Base-by-base conservation (phyloP, 2,329 filamentous ascomycete genomes). In the Aureobasidium sp. region DNA sequence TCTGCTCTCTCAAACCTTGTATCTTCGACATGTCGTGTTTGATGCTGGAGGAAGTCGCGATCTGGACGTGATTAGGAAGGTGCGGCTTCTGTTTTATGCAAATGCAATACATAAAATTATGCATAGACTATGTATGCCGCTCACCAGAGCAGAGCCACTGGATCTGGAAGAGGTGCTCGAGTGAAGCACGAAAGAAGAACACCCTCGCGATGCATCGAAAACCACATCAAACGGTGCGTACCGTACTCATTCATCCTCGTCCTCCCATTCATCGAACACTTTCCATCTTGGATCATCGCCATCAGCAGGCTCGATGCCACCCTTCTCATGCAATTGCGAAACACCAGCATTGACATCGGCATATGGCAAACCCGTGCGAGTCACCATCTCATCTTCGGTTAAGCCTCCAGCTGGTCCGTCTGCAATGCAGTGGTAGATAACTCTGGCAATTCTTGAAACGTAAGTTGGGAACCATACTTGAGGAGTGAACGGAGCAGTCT, bases 391-490 rank as follows among this genome's bases (percentile, higher is more conserved):
- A 2, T 27, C 42, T 20, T 58, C 55, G 8, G 29, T 58, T 20
- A 39, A 15, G 17, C 41, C 53, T 39, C 55, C 32, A 20, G 12
- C 41, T 2, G 42, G 12, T 44, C 53, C 37, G n/a, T 27, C 37
- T 41, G 23, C 39, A 20, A 58, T 37, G 20, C 55, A 47, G 15
- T 58, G 55, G 32, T 58, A 58, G 13, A 58, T 23, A 27, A 48
- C 32, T n/a, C 39, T 58, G 10, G 55, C 41, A 29, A 47, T n/a
- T n/a, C 55, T 58, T 12, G 55, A 47, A 12, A 58, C 29, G 55
- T 58, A 58, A 48, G 55, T 58, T 17, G 55, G 55, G 4, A 58
- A 58, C 55, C 41, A 48, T 44, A 58, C 41, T 32, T 47, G 41
- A 15, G 55, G 53, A 34, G 55, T 58, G 42, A 48, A 48, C 8